Evolutionary conservation across 2,329 filamentous ascomycete genomes (phyloP), one percentile per base, ranked within the genome.

Genomic region (Fusarium nematophilum): DNA sequence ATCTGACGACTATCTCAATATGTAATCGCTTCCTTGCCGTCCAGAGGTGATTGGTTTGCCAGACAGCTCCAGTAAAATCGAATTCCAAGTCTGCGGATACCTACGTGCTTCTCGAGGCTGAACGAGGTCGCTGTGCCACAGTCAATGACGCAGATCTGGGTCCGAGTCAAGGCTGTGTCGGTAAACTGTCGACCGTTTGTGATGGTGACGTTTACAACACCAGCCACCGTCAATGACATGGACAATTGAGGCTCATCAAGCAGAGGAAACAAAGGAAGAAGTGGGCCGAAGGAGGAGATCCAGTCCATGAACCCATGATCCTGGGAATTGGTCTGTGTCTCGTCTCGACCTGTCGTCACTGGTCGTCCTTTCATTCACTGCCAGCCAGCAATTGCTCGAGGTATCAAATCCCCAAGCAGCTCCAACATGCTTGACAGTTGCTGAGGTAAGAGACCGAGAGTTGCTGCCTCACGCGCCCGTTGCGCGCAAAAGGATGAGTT

Each of bases 71-170:
- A 50, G 36, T 25, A 36, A n/a, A n/a, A n/a, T 59, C 45, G 39
- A 60, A 55, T 57, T n/a, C n/a, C n/a, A n/a, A n/a, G n/a, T n/a
- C n/a, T n/a, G n/a, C n/a, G n/a, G n/a, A n/a, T n/a, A n/a, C n/a
- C 46, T 40, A 62, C 44, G 45, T 17, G n/a, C 37, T 34, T n/a
- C 25, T 29, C 13, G 9, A 50, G 44, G 50, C 56, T 29, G 44
- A 62, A 36, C n/a, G n/a, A n/a, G n/a, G 37, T 38, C 39, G 52
- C 65, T 68, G 65, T 67, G 65, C 63, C 65, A 68, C 65, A 66
- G 26, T 53, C 60, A 61, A n/a, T 55, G 59, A 55, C 49, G 51
- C 52, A 59, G 18, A 57, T 40, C 43, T 54, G 39, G 52, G n/a
- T 42, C 48, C 23, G 13, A 45, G 14, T 33, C 44, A 43, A 43